Evolutionary conservation across 1,284 basidiomycete species (phyloP), one percentile per base, ranked within the genome.

Genomic region (Puccinia triticina): DNA sequence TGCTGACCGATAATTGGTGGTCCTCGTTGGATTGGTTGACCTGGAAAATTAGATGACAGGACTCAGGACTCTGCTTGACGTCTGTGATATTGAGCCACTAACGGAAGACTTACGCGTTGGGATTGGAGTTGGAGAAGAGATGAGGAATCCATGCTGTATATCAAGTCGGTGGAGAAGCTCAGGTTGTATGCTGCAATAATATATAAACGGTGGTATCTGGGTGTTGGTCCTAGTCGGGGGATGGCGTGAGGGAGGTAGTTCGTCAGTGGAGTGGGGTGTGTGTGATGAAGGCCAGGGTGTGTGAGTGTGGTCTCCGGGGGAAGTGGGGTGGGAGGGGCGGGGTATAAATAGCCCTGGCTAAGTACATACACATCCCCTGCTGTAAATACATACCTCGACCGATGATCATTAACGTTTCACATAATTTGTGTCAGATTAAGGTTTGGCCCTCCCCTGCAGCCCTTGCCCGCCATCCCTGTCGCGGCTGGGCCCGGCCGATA

Each of bases 121-220:
- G 66, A 69, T 48, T 69, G 66, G 16, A 69, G 66, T 37, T 69
- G 66, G 23, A 69, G 43, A 26, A 69, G 66, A 8, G 66, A 69
- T 26, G 66, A 69, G 40, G 66, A 69, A 29, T 69, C 66, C 66
- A 69, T 69, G 40, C 3, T 57, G 55, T n/a, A n/a, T n/a, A n/a
- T n/a, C n/a, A n/a, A n/a, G n/a, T n/a, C n/a, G n/a, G n/a, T n/a
- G n/a, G n/a, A n/a, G n/a, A n/a, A n/a, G n/a, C n/a, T n/a, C n/a
- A n/a, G n/a, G n/a, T n/a, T n/a, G n/a, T n/a, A n/a, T n/a, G n/a
- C n/a, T n/a, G n/a, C n/a, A n/a, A n/a, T n/a, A n/a, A 8, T 46
- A 46, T 46, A 46, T 46, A 46, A 8, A 59, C 29, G 57, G 26
- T 59, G 57, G 26, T 53, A 53, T 59, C n/a, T 2, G 16, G 18